A percentile compares a stretch with the other conserved stretches of the same genome.
phyloP scores from a whole-genome alignment of 1,139 yeast genomes.

The Magnusiomyces fungicola region DNA sequence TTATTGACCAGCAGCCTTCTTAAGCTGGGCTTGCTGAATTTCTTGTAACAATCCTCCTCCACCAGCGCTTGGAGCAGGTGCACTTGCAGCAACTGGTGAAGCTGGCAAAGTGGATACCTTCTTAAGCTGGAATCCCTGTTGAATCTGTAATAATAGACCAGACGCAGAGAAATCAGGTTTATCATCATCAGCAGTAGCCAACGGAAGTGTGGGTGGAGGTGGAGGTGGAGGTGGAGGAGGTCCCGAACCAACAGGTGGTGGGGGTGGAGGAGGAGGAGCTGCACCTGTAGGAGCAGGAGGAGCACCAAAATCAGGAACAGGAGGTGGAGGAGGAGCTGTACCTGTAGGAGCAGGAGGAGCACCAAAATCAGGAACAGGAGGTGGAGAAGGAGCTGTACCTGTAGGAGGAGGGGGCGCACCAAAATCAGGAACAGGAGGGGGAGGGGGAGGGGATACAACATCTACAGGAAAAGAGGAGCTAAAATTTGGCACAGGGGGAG shows the following conservation, averaged over 20 bases:
- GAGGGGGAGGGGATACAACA: conserved; percentile 12
- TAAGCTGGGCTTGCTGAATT: too few species aligned
- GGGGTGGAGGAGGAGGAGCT: conserved; percentile 16
- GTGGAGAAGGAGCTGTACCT: conserved; percentile 16
- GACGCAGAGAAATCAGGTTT: conserved; percentile 2
- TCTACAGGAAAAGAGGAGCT: background rate
- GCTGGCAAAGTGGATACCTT: too few species aligned
- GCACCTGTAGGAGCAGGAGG: conserved; percentile 20
- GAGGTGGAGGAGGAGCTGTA: conserved; percentile 14
- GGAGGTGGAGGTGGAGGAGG: conserved; percentile 20
- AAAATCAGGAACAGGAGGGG: conserved; percentile 23
- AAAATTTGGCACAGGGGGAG: conserved; percentile 11
- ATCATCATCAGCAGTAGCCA: conserved; percentile 1
- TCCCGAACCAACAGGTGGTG: conserved; percentile 15
- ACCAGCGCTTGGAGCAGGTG: too few species aligned
- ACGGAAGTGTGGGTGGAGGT: conserved; percentile 23
- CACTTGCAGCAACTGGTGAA: too few species aligned
- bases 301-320: conserved; percentile 17
- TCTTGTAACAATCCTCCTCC: too few species aligned
- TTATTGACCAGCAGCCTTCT: too few species aligned
- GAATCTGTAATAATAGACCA: background rate
- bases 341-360: conserved; percentile 8
- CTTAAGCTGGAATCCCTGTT: background rate
- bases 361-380: conserved; percentile 10
- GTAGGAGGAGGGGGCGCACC: conserved; percentile 18